A percentile compares a stretch with the other conserved stretches of the same genome.
These are phyloP conservation scores for Diaporthe vexans DNA, from an alignment of 2,329 filamentous ascomycete species.

Conservation along the genomic window DNA sequence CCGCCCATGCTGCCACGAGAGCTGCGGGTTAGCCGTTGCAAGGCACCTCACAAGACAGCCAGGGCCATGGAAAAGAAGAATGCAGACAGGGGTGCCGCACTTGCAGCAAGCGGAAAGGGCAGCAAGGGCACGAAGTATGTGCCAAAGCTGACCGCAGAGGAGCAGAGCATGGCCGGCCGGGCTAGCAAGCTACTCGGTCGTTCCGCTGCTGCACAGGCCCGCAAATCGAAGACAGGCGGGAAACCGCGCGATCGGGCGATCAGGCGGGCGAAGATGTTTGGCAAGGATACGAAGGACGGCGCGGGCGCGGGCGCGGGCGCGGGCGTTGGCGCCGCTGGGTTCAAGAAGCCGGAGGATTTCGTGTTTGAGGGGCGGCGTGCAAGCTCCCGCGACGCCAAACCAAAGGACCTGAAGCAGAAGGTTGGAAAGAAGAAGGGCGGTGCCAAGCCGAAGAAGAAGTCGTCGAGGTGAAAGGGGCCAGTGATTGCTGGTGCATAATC, in stretches of 20 bases:
- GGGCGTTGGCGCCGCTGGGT: conserved; percentile 51
- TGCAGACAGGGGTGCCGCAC: conserved; percentile 47
- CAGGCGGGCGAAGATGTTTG: conserved; percentile 20
- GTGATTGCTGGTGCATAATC: neutral
- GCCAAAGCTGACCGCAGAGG: conserved; percentile 77
- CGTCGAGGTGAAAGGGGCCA: conserved; percentile 31
- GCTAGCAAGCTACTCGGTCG: conserved; percentile 81
- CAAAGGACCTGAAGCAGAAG: conserved; percentile 72
- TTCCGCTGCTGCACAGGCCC: conserved; percentile 64
- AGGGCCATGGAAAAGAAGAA: conserved; percentile 65
- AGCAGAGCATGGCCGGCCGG: conserved; percentile 80
- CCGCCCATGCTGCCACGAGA: conserved; percentile 93
- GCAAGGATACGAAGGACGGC: conserved; percentile 44
- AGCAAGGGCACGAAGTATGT: conserved; percentile 69
- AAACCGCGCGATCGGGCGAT: conserved; percentile 31
- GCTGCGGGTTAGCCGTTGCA: conserved; percentile 88
- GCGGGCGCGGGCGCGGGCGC: conserved; percentile 47
- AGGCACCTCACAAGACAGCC: conserved; percentile 75
- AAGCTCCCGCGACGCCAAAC: conserved; percentile 74
- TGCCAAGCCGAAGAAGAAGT: conserved; percentile 53
- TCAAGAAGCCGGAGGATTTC: conserved; percentile 76
- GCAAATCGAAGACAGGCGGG: conserved; percentile 25
- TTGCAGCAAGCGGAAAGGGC: conserved; percentile 47
- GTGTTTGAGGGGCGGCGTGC: conserved; percentile 88
- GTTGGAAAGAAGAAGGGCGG: conserved; percentile 63